A percentile compares a stretch with the other conserved stretches of the same genome.
Evolutionary conservation across 106 monocot genomes (phyloP).

Genomic region (Dactylorhiza incarnata): DNA sequence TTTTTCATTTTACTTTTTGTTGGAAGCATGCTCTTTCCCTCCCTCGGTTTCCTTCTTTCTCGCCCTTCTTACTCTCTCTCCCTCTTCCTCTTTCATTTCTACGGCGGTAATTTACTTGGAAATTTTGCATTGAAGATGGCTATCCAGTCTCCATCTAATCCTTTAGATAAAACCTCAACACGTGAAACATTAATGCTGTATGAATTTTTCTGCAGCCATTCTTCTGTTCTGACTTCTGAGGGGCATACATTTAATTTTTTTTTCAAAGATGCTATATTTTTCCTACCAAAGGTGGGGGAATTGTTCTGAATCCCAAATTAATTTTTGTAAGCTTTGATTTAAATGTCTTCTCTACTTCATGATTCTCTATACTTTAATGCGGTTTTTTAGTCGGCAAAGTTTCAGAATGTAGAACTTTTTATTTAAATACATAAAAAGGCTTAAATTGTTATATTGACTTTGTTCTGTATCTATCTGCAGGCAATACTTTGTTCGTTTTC

Average conservation of each 20-base stretch:
- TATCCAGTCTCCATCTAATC: background rate
- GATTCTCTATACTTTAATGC: background rate
- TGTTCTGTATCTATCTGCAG: constrained; percentile 23
- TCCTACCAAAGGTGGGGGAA: background rate
- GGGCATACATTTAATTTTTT: background rate
- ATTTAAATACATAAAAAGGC: background rate
- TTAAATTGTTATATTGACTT: background rate
- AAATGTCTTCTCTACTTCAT: background rate
- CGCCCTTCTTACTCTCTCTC: background rate
- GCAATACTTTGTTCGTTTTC: constrained; percentile 57
- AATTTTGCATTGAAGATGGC: background rate
- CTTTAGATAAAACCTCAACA: background rate
- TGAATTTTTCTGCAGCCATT: background rate
- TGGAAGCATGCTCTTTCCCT: background rate
- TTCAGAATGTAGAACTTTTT: background rate
- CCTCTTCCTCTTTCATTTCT: background rate
- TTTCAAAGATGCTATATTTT: background rate
- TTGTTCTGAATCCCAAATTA: background rate
- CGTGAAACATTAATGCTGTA: constrained; percentile 1
- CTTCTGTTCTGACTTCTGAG: background rate
- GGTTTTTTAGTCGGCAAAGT: background rate
- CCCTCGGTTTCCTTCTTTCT: background rate
- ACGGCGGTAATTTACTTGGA: background rate
- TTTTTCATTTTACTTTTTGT: background rate
- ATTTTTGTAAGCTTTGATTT: background rate